A percentile compares a stretch with the other conserved stretches of the same genome.
Conservation (phyloP, 2,329 filamentous ascomycete genomes). For the Cladosporium halotolerans region DNA sequence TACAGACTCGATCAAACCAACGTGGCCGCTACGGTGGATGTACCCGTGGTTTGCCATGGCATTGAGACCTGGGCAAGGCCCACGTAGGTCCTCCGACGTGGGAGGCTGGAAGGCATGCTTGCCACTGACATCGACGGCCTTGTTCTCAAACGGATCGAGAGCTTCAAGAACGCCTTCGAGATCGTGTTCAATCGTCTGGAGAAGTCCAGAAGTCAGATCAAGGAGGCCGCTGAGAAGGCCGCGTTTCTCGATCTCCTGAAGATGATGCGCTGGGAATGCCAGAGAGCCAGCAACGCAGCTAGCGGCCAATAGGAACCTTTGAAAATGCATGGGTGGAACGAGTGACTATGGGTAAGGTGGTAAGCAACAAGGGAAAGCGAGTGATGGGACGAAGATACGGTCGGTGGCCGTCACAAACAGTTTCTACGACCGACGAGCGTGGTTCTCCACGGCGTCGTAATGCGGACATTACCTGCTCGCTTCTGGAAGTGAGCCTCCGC, state of each 20-base stretch:
- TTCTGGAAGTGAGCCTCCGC: too few species aligned
- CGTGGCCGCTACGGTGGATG: conserved; percentile 23
- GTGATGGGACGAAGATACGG: not conserved
- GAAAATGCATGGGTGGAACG: not conserved
- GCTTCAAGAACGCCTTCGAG: conserved; percentile 1
- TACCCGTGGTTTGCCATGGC: conserved; percentile 28
- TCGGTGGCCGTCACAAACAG: not conserved
- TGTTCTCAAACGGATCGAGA: not conserved
- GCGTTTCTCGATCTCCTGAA: conserved; percentile 2
- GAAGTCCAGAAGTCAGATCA: not conserved
- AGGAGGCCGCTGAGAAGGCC: conserved; percentile 1
- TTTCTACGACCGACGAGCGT: too few species aligned
- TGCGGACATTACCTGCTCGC: too few species aligned
- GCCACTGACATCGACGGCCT: conserved; percentile 13
- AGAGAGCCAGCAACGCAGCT: not conserved
- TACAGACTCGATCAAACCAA: conserved; percentile 23
- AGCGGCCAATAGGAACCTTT: not conserved
- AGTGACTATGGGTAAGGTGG: conserved; percentile 3
- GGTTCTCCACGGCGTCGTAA: too few species aligned
- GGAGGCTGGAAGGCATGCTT: conserved; percentile 12
- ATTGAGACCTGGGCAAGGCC: conserved; percentile 18
- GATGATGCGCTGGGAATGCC: not conserved
- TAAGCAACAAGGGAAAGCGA: not conserved
- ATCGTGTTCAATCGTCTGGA: conserved; percentile 6
- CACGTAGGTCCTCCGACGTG: conserved; percentile 14